phyloP scores from a whole-genome alignment of 768 basidiomycete species.

The Hypholoma fasciculare region DNA sequence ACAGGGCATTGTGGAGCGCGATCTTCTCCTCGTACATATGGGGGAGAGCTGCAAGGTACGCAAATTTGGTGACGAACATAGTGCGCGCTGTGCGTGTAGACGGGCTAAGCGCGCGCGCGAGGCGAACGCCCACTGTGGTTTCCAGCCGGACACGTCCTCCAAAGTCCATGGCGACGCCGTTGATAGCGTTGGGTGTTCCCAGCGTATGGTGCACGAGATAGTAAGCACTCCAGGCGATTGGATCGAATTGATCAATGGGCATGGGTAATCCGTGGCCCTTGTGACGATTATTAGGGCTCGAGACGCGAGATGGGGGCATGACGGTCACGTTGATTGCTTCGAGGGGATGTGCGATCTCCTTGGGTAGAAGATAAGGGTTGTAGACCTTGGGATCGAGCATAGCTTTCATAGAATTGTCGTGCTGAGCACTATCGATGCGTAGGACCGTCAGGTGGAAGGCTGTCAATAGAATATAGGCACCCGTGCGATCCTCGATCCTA shows the following conservation, averaged over 20 bases:
- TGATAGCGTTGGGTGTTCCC: not conserved
- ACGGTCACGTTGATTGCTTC: no score
- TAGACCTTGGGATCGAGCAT: not conserved
- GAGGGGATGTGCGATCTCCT: not conserved
- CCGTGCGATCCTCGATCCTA: no score
- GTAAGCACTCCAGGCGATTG: not conserved
- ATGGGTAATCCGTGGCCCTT: not conserved
- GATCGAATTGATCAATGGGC: not conserved
- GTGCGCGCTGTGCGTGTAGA: not conserved
- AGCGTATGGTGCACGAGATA: not conserved
- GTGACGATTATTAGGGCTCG: not conserved
- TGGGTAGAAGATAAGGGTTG: not conserved
- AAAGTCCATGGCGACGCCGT: not conserved
- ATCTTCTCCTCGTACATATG: not conserved
- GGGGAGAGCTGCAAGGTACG: not conserved
- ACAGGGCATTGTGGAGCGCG: not conserved
- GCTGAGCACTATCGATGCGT: not conserved
- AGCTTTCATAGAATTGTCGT: not conserved
- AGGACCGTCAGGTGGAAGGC: not conserved
- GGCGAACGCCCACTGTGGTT: not conserved
- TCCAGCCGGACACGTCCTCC: not conserved
- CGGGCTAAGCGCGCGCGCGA: not conserved
- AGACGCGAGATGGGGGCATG: no score
- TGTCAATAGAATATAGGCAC: no score
- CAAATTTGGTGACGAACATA: not conserved